These are phyloP conservation scores for Tritrichomonas musculus DNA, from an alignment of 208 protist genomes.

Conservation along the genomic window DNA sequence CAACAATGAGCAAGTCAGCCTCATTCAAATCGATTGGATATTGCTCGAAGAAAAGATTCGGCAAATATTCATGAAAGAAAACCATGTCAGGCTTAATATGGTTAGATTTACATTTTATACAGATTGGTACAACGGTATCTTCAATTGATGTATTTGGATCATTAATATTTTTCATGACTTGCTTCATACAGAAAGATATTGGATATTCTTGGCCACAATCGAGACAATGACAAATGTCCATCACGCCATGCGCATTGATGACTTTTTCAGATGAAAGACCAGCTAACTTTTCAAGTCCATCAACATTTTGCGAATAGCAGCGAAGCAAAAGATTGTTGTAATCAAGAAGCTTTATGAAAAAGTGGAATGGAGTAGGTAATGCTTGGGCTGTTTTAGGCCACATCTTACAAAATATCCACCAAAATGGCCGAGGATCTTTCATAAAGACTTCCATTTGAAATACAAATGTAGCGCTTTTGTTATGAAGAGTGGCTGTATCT, in stretches of 20 bases:
- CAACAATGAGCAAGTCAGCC: not conserved
- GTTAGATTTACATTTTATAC: not conserved
- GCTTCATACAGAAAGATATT: not conserved
- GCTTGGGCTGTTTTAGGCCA: not conserved
- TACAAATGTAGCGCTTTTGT: not conserved
- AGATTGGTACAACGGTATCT: not conserved
- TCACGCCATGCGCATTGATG: not conserved
- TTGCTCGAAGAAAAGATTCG: not conserved
- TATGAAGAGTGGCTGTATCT: not conserved
- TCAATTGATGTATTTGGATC: not conserved
- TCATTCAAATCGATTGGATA: not conserved
- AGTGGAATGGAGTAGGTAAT: not conserved
- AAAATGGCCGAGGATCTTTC: slow-evolving; percentile 12
- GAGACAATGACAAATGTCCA: not conserved
- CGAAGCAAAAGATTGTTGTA: not conserved
- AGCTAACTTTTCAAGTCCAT: not conserved
- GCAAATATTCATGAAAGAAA: not conserved
- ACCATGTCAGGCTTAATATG: slow-evolving; percentile 1
- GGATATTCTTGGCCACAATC: not conserved
- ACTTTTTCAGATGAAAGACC: not conserved
- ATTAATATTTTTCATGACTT: not conserved
- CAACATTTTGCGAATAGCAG: slow-evolving; percentile 21
- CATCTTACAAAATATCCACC: slow-evolving; percentile 11
- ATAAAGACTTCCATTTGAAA: slow-evolving; percentile 19
- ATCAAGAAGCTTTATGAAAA: not conserved